These are phyloP conservation scores for Periconia sp. DNA, from an alignment of 2,329 filamentous ascomycete species.

Conservation along the genomic window DNA sequence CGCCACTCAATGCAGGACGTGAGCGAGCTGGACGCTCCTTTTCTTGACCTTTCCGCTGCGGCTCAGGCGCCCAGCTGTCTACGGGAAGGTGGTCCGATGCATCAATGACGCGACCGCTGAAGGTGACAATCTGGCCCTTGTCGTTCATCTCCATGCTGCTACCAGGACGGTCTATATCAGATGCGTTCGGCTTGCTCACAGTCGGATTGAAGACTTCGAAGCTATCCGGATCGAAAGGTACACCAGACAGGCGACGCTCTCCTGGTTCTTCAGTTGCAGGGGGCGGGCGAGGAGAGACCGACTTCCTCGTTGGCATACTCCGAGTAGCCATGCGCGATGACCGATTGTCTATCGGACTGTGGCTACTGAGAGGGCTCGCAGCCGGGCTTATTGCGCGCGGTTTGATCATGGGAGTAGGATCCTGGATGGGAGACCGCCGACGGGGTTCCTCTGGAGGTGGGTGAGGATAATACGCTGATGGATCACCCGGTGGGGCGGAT, in stretches of 20 bases:
- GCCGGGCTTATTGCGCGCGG: conserved; percentile 54
- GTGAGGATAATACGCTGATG: conserved; percentile 54
- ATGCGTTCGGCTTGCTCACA: conserved; percentile 31
- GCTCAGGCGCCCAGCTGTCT: conserved; percentile 78
- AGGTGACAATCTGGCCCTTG: conserved; percentile 74
- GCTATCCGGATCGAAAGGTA: conserved; percentile 77
- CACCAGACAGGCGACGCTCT: conserved; percentile 61
- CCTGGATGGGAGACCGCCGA: conserved; percentile 40
- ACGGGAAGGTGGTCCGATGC: conserved; percentile 81
- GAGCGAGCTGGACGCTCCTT: conserved; percentile 50
- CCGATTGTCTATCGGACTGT: conserved; percentile 40
- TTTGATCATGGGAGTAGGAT: conserved; percentile 51
- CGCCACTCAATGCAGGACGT: conserved; percentile 59
- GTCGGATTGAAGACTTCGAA: conserved; percentile 75
- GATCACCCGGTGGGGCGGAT: conserved; percentile 23
- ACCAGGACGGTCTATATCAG: conserved; percentile 33
- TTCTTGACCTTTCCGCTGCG: conserved; percentile 63
- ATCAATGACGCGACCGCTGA: conserved; percentile 78
- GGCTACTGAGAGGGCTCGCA: conserved; percentile 29
- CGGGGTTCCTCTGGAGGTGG: conserved; percentile 45
- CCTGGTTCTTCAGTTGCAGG: conserved; percentile 49
- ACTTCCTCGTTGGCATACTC: conserved; percentile 68
- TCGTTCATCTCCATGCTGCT: conserved; percentile 54
- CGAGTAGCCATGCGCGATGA: conserved; percentile 49
- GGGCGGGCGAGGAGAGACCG: conserved; percentile 72